These are phyloP conservation scores for Aspergillus tubingensis DNA, from an alignment of 2,329 filamentous ascomycete species.

Conservation along the genomic window DNA sequence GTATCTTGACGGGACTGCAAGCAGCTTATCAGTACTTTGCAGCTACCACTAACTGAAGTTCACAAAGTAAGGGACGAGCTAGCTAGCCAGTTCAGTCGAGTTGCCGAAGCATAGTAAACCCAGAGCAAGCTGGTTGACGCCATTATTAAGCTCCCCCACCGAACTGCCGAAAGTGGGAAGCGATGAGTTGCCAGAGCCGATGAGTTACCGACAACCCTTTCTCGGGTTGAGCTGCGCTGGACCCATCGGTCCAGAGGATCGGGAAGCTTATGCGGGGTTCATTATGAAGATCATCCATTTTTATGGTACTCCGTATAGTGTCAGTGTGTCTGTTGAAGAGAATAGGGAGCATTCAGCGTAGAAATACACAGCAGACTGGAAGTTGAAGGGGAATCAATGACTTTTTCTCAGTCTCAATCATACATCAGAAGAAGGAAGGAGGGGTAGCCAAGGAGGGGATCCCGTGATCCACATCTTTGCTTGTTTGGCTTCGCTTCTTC, in stretches of 20 bases:
- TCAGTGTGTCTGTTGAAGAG: neutral
- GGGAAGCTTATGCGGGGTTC: neutral
- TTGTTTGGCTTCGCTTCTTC: neutral
- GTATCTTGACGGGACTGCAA: neutral
- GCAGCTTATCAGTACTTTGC: neutral
- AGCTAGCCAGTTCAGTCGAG: neutral
- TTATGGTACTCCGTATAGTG: neutral
- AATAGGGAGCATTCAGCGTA: too few relatives aligned
- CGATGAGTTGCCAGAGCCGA: slow-evolving; percentile 20
- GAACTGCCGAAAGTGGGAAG: slow-evolving; percentile 25
- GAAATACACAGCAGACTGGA: neutral
- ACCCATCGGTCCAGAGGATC: neutral
- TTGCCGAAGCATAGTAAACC: neutral
- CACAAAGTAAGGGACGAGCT: neutral
- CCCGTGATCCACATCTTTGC: neutral
- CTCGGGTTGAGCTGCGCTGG: slow-evolving; percentile 1
- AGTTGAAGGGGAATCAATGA: too few relatives aligned
- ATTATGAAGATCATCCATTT: neutral
- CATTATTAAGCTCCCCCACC: slow-evolving; percentile 5
- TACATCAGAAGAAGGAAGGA: neutral
- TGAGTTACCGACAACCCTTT: slow-evolving; percentile 15
- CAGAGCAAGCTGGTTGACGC: neutral
- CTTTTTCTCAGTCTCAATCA: too few relatives aligned
- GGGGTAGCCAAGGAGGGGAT: neutral
- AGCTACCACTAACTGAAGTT: neutral